Conservation (phyloP, 2,329 filamentous ascomycete genomes). For the Shiraia sp. region DNA sequence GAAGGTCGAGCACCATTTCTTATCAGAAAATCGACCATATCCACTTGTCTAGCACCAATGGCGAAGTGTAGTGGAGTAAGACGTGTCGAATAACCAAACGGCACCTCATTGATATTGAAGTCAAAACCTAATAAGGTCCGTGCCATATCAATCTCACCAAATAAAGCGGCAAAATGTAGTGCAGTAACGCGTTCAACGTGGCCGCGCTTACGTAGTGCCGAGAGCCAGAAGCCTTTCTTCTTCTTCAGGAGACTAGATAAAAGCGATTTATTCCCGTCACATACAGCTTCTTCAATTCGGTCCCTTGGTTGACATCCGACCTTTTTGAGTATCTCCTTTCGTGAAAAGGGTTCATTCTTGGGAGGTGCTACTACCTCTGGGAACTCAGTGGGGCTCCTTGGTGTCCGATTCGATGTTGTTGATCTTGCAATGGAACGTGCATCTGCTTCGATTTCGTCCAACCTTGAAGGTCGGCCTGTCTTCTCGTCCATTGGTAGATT, state of each 20-base stretch:
- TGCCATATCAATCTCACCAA: slow-evolving; percentile 31
- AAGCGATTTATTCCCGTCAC: slow-evolving; percentile 14
- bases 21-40: slow-evolving; percentile 26
- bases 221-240: slow-evolving; percentile 23
- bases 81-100: slow-evolving; percentile 25
- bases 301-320: slow-evolving; percentile 27
- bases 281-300: slow-evolving; percentile 26
- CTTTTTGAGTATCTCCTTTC: slow-evolving; percentile 22
- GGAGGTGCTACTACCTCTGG: too few species aligned
- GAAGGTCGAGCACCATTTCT: slow-evolving; percentile 17
- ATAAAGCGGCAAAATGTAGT: slow-evolving; percentile 29
- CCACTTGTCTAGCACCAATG: slow-evolving; percentile 26
- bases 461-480: too few species aligned
- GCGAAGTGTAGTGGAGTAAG: slow-evolving; percentile 25
- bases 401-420: too few species aligned
- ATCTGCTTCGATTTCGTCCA: too few species aligned
- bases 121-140: slow-evolving; percentile 14
- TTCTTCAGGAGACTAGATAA: slow-evolving; percentile 18
- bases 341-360: slow-evolving; percentile 7
- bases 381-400: too few species aligned
- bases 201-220: slow-evolving; percentile 20
- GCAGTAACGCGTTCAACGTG: slow-evolving; percentile 26
- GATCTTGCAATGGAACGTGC: too few species aligned
- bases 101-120: slow-evolving; percentile 26
- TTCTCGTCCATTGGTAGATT: too few species aligned